A percentile compares a stretch with the other conserved stretches of the same genome.
phyloP scores from a whole-genome alignment of 306 rosid species.

The Fragaria iinumae region DNA sequence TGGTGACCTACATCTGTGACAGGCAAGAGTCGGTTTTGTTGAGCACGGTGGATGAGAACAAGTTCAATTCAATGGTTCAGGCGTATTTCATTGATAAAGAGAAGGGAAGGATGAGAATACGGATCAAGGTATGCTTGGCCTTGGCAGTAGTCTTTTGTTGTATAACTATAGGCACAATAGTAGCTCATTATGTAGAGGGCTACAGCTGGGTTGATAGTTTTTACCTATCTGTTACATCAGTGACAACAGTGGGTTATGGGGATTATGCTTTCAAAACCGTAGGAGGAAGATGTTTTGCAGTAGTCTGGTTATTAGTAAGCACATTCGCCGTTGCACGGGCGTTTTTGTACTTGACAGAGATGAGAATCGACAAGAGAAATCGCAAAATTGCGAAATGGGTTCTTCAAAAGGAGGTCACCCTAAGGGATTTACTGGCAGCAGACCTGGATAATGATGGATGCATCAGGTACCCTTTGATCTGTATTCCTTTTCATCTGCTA shows the following conservation, averaged over 20 bases:
- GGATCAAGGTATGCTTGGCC: conserved; percentile 58
- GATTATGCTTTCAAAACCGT: conserved; percentile 51
- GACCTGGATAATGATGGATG: conserved; percentile 75
- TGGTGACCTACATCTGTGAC: conserved; percentile 64
- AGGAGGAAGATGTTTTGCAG: conserved; percentile 61
- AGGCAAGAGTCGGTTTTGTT: conserved; percentile 52
- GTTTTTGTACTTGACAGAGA: conserved; percentile 62
- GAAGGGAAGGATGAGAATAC: conserved; percentile 73
- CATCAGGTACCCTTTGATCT: conserved; percentile 52
- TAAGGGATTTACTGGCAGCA: conserved; percentile 61
- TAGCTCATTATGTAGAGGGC: conserved; percentile 44
- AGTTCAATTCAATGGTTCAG: conserved; percentile 38
- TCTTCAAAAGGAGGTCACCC: conserved; percentile 65
- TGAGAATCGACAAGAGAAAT: conserved; percentile 60
- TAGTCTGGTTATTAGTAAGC: conserved; percentile 63
- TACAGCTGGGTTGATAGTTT: conserved; percentile 54
- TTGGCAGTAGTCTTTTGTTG: conserved; percentile 49
- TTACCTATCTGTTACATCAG: conserved; percentile 67
- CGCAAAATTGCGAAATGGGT: conserved; percentile 51
- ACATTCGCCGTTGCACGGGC: conserved; percentile 68
- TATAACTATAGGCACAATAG: conserved; percentile 53
- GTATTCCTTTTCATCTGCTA: not conserved
- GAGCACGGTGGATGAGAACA: conserved; percentile 49
- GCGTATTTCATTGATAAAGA: conserved; percentile 54
- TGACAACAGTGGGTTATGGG: conserved; percentile 75